Evolutionary conservation across 1,139 yeast species (phyloP).

Genomic region (Kodamaea plutei): DNA sequence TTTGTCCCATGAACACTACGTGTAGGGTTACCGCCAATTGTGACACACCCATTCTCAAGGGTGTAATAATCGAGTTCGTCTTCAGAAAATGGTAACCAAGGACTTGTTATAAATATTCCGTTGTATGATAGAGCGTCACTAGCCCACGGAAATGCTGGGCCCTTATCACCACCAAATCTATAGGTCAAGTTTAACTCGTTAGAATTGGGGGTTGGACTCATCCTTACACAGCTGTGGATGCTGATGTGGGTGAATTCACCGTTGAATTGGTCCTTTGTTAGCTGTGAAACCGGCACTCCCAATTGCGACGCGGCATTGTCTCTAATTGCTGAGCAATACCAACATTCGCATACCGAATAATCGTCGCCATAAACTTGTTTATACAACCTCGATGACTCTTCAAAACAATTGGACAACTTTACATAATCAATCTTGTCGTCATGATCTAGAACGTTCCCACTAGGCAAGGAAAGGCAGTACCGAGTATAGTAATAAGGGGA

Average conservation of each 20-base stretch:
- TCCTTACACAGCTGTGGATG: neutral
- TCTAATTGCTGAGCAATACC: neutral
- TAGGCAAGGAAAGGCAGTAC: conserved; percentile 13
- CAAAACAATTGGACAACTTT: neutral
- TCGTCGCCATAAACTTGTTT: neutral
- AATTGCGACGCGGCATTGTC: too few relatives aligned
- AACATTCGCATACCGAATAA: neutral
- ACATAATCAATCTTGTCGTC: conserved; percentile 23
- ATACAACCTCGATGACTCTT: neutral
- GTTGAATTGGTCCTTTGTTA: neutral
- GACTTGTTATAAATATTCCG: neutral
- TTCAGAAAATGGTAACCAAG: neutral
- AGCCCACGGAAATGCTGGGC: neutral
- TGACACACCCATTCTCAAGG: neutral
- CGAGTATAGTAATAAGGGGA: conserved; percentile 20
- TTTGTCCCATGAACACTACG: too few relatives aligned
- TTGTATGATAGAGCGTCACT: neutral
- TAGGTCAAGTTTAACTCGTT: neutral
- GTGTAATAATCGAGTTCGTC: neutral
- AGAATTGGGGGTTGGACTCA: neutral
- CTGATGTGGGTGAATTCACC: neutral
- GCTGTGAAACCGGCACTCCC: too few relatives aligned
- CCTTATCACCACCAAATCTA: neutral
- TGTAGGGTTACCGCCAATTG: neutral
- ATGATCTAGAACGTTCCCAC: conserved; percentile 19